Evolutionary conservation across 306 rosid genomes (phyloP).

Genomic region (Cicer judaicum): DNA sequence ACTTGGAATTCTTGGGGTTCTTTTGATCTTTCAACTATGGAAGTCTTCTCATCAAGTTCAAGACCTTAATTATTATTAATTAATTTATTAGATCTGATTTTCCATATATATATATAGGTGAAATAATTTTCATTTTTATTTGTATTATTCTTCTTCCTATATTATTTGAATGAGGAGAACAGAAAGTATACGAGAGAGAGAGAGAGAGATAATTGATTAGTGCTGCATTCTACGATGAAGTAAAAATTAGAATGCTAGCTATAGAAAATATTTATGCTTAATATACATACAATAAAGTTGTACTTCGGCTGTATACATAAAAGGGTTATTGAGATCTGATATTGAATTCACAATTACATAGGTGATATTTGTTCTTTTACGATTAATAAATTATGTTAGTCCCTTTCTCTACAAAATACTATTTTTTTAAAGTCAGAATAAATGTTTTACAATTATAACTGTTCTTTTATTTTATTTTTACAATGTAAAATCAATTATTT

Average conservation of each 20-base stretch:
- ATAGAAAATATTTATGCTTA: conserved; percentile 33
- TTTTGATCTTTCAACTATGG: conserved; percentile 63
- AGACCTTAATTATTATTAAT: conserved; percentile 39
- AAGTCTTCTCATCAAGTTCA: conserved; percentile 54
- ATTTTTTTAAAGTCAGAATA: too few relatives aligned
- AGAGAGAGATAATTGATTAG: background rate
- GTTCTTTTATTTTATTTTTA: too few relatives aligned
- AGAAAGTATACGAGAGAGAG: background rate
- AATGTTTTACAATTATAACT: too few relatives aligned
- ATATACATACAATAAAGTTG: conserved; percentile 40
- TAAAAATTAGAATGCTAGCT: background rate
- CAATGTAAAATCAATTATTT: too few relatives aligned
- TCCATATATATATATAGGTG: background rate
- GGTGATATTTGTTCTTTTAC: too few relatives aligned
- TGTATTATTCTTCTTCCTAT: conserved; percentile 34
- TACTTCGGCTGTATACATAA: conserved; percentile 10
- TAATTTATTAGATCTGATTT: conserved; percentile 1
- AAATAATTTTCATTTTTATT: conserved; percentile 25
- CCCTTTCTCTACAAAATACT: too few relatives aligned
- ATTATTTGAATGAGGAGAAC: conserved; percentile 33
- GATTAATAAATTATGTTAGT: too few relatives aligned
- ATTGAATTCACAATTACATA: too few relatives aligned
- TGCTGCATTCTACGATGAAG: conserved; percentile 11
- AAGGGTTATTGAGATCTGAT: conserved; percentile 30
- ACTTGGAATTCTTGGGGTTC: conserved; percentile 66